Conservation (phyloP, 2,329 filamentous ascomycete genomes). For the Calonectria pseudoturangicola region DNA sequence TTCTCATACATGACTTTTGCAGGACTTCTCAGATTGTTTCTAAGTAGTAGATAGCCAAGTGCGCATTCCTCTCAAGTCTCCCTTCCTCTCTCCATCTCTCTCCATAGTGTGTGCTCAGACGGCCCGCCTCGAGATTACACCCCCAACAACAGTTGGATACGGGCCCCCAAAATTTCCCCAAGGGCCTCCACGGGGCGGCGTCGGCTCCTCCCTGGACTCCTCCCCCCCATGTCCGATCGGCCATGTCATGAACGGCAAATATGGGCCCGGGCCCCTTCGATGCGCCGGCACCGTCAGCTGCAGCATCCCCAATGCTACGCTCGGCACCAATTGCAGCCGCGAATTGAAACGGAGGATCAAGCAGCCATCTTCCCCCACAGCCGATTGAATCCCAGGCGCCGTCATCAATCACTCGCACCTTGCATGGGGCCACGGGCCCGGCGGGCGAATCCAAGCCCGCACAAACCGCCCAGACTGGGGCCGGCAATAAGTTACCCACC, state of each 20-base stretch:
- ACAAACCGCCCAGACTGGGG: not conserved
- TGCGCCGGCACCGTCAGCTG: constrained; percentile 11
- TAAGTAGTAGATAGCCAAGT: no score
- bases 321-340: not conserved
- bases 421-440: not conserved
- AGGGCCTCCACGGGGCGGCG: constrained; percentile 11
- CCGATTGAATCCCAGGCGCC: not conserved
- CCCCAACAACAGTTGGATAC: not conserved
- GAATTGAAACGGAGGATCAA: constrained; percentile 6
- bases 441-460: constrained; percentile 7
- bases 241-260: constrained; percentile 23
- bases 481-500: constrained; percentile 11
- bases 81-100: no score
- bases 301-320: constrained; percentile 16
- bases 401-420: not conserved
- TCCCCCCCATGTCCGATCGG: constrained; percentile 22
- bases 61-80: no score
- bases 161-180: constrained; percentile 29
- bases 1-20: no score
- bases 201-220: not conserved
- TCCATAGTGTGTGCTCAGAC: no score
- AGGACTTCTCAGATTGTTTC: no score
- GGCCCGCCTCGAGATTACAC: not conserved
- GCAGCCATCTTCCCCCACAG: not conserved
- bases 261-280: constrained; percentile 13